These are phyloP conservation scores for Delonix regia DNA, from an alignment of 306 rosid species.

Conservation along the genomic window DNA sequence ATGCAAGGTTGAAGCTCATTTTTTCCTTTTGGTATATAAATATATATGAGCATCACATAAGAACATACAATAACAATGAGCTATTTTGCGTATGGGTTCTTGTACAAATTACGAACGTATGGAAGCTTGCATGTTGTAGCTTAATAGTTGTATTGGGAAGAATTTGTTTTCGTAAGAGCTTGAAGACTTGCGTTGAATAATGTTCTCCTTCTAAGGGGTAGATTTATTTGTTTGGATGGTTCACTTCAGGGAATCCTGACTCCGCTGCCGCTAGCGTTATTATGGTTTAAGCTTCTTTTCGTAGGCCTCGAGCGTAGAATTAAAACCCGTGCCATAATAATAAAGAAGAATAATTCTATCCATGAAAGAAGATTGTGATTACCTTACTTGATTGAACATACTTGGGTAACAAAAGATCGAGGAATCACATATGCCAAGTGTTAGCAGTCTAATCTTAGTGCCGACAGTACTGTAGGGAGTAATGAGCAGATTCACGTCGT, in stretches of 20 bases:
- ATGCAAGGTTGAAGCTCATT: constrained; percentile 33
- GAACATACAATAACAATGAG: constrained; percentile 30
- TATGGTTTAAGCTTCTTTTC: not conserved
- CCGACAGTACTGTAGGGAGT: not conserved
- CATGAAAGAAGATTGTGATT: not conserved
- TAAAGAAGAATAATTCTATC: not conserved
- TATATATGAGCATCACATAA: constrained; percentile 20
- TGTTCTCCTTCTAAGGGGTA: not conserved
- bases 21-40: constrained; percentile 32
- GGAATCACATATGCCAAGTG: not conserved
- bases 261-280: not conserved
- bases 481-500: not conserved
- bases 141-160: not conserved
- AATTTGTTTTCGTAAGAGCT: not conserved
- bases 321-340: not conserved
- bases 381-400: too few species aligned
- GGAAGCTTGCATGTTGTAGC: constrained; percentile 6
- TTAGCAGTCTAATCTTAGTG: not conserved
- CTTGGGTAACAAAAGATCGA: too few species aligned
- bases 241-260: not conserved
- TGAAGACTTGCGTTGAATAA: not conserved
- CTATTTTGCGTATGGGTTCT: not conserved
- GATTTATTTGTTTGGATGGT: not conserved
- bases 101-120: constrained; percentile 22
- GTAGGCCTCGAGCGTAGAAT: not conserved